Conservation (phyloP, 176 grass and related monocot genomes). For the Aegilops longissima region DNA sequence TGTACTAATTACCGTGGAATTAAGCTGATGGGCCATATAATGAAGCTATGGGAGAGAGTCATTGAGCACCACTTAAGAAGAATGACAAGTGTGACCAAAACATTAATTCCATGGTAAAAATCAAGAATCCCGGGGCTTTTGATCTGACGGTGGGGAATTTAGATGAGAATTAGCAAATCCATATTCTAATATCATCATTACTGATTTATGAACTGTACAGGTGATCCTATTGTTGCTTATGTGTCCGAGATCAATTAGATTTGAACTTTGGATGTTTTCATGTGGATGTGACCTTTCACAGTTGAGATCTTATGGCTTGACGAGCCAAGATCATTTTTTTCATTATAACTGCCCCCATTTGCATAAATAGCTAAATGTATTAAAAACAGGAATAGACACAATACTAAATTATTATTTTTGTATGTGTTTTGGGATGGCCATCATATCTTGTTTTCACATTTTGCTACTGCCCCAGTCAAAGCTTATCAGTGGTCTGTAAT, state of each 20-base stretch:
- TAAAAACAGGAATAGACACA: background rate
- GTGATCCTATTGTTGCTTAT: background rate
- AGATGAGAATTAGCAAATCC: background rate
- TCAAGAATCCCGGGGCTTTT: no score
- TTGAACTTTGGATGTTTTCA: background rate
- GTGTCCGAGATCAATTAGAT: background rate
- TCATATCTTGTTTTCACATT: background rate
- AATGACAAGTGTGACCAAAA: no score
- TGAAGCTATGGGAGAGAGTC: no score
- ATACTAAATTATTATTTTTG: background rate
- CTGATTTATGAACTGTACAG: background rate
- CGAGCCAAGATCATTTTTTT: background rate
- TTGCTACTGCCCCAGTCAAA: background rate
- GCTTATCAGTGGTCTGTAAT: background rate
- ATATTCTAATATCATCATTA: background rate
- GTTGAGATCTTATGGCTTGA: slow-evolving; percentile 1
- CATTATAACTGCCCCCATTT: background rate
- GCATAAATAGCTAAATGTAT: background rate
- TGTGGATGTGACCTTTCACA: background rate
- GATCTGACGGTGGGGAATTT: no score
- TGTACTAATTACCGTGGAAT: no score
- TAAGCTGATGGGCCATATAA: no score
- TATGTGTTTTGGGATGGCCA: background rate
- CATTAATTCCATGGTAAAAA: no score
- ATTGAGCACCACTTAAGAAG: no score